These are phyloP conservation scores for Aplosporella prunicola DNA, from an alignment of 2,329 filamentous ascomycete genomes.

Conservation along the genomic window DNA sequence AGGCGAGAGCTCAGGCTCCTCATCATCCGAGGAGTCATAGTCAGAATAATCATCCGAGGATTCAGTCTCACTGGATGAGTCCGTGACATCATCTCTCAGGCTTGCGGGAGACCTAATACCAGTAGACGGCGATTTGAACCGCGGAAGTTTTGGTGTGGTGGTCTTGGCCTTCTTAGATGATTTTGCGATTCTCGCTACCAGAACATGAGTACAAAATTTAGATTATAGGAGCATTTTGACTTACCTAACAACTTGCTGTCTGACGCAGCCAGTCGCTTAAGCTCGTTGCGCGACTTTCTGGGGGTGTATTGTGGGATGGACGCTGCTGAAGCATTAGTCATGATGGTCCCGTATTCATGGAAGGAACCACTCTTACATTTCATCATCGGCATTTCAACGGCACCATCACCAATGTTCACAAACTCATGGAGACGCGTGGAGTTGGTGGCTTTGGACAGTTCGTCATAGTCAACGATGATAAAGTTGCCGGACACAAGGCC, in stretches of 20 bases:
- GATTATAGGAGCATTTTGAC: background rate
- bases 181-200: conserved; percentile 25
- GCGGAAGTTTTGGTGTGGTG: conserved; percentile 5
- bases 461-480: conserved; percentile 31
- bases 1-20: conserved; percentile 46
- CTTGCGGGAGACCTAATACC: conserved; percentile 7
- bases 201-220: background rate
- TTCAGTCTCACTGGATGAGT: conserved; percentile 37
- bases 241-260: conserved; percentile 30
- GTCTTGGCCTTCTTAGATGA: conserved; percentile 18
- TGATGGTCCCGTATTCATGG: conserved; percentile 9
- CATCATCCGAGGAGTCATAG: conserved; percentile 43
- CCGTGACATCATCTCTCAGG: conserved; percentile 26
- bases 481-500: conserved; percentile 31
- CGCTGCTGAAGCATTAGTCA: conserved; percentile 23
- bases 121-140: conserved; percentile 2
- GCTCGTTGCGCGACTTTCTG: conserved; percentile 38
- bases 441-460: conserved; percentile 34
- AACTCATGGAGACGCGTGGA: conserved; percentile 35
- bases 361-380: conserved; percentile 28
- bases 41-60: conserved; percentile 42
- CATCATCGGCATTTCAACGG: conserved; percentile 34
- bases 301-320: conserved; percentile 33
- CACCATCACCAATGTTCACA: conserved; percentile 33
- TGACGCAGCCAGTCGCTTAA: conserved; percentile 33